Evolutionary conservation across 1,139 yeast genomes (phyloP).

Genomic region (Yamadazyma diddensiae): DNA sequence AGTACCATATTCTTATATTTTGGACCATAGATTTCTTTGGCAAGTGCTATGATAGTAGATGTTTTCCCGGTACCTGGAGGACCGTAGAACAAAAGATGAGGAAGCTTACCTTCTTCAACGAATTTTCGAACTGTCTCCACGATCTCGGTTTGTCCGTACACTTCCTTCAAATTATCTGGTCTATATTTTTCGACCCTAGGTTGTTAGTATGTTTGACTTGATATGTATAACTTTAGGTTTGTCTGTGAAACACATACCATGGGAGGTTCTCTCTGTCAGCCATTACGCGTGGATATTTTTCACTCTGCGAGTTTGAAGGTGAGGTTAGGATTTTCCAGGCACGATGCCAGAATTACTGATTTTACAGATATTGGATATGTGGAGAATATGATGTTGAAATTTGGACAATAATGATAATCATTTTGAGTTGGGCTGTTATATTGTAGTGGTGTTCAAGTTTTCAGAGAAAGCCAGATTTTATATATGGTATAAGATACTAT

Average conservation of each 20-base stretch:
- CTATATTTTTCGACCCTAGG: slow-evolving; percentile 94
- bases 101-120: slow-evolving; percentile 77
- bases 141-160: slow-evolving; percentile 86
- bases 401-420: too few species aligned
- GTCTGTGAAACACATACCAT: slow-evolving; percentile 31
- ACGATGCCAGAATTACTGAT: too few species aligned
- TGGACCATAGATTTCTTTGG: slow-evolving; percentile 85
- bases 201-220: background rate
- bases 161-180: slow-evolving; percentile 79
- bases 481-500: too few species aligned
- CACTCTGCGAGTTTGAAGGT: background rate
- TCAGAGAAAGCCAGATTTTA: too few species aligned
- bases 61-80: slow-evolving; percentile 99
- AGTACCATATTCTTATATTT: slow-evolving; percentile 85
- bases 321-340: too few species aligned
- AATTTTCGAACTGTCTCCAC: slow-evolving; percentile 80
- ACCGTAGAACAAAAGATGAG: slow-evolving; percentile 89
- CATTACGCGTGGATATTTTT: slow-evolving; percentile 4
- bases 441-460: too few species aligned
- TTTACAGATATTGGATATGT: too few species aligned
- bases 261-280: slow-evolving; percentile 32
- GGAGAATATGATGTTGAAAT: too few species aligned
- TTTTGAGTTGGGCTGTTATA: too few species aligned
- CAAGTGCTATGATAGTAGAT: slow-evolving; percentile 86
- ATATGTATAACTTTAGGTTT: background rate